Conservation (phyloP, 139 green algal species). For the Chlorella vulgaris region DNA sequence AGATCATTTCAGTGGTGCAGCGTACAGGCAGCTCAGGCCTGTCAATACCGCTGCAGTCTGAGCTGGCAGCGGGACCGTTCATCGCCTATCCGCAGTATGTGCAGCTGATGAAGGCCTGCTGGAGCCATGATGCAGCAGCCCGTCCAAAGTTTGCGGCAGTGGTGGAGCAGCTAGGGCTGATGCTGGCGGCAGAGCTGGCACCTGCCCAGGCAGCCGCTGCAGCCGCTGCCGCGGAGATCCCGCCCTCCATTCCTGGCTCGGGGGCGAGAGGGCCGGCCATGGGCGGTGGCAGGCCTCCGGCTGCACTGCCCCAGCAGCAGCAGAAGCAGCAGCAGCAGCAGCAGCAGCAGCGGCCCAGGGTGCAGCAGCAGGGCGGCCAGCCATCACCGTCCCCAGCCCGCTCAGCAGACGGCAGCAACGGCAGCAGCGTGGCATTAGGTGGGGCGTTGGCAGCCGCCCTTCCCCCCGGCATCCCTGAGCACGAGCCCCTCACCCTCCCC, state of each 20-base stretch:
- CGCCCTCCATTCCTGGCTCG: background rate
- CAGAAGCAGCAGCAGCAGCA: too few species aligned
- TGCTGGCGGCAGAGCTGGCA: conserved; percentile 17
- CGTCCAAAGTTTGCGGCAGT: conserved; percentile 30
- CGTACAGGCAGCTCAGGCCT: background rate
- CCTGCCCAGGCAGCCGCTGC: conserved; percentile 3
- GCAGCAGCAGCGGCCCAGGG: too few species aligned
- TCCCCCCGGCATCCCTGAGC: background rate
- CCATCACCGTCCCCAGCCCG: too few species aligned
- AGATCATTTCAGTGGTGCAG: conserved; percentile 36
- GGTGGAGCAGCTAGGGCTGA: conserved; percentile 10
- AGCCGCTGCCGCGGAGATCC: background rate
- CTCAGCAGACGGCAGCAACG: background rate
- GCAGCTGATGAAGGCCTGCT: conserved; percentile 37
- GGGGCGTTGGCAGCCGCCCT: background rate
- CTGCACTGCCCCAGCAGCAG: too few species aligned
- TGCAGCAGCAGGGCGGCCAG: too few species aligned
- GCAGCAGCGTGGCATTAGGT: background rate
- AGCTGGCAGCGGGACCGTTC: conserved; percentile 23
- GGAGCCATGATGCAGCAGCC: conserved; percentile 1
- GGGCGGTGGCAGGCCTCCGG: too few species aligned
- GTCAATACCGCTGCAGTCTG: background rate
- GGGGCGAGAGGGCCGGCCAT: too few species aligned
- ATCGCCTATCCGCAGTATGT: conserved; percentile 19
- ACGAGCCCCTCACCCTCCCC: too few species aligned